Percentiles rank a stretch among this genome's conserved stretches.
Evolutionary conservation across 176 grass and related monocot species (phyloP).

Genomic region (Alopecurus myosuroides): DNA sequence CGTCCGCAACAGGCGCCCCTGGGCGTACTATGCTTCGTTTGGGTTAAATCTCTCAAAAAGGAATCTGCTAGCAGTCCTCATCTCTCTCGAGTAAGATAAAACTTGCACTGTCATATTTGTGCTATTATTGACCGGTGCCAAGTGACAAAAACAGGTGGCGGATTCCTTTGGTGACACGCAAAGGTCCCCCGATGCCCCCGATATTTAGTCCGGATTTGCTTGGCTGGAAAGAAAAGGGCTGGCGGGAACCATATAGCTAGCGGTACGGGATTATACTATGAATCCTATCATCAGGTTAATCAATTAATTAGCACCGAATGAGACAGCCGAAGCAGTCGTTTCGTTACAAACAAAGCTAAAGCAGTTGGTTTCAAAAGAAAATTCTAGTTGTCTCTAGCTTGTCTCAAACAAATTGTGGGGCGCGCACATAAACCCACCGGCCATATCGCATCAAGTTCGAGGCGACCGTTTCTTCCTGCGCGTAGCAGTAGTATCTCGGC

Average conservation of each 20-base stretch:
- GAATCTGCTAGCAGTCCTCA: too few relatives aligned
- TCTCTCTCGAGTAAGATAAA: not conserved
- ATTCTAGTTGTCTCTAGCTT: too few relatives aligned
- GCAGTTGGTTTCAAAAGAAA: too few relatives aligned
- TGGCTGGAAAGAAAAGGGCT: conserved; percentile 23
- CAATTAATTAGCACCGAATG: not conserved
- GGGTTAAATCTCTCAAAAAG: too few relatives aligned
- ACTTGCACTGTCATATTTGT: not conserved
- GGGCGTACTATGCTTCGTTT: too few relatives aligned
- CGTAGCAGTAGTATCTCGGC: too few relatives aligned
- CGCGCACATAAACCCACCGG: not conserved
- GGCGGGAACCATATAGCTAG: too few relatives aligned
- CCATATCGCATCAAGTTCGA: not conserved
- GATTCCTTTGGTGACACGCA: not conserved
- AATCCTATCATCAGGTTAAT: not conserved
- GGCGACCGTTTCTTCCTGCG: not conserved
- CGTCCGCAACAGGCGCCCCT: too few relatives aligned
- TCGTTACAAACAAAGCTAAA: conserved; percentile 31
- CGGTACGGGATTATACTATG: not conserved
- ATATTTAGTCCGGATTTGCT: not conserved
- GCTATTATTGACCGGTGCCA: not conserved
- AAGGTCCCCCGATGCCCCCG: not conserved
- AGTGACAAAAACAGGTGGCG: not conserved
- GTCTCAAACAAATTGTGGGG: too few relatives aligned
- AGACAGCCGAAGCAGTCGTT: conserved; percentile 18